Base-by-base conservation (phyloP, 306 rosid species). In the Dryas alaskensis region DNA sequence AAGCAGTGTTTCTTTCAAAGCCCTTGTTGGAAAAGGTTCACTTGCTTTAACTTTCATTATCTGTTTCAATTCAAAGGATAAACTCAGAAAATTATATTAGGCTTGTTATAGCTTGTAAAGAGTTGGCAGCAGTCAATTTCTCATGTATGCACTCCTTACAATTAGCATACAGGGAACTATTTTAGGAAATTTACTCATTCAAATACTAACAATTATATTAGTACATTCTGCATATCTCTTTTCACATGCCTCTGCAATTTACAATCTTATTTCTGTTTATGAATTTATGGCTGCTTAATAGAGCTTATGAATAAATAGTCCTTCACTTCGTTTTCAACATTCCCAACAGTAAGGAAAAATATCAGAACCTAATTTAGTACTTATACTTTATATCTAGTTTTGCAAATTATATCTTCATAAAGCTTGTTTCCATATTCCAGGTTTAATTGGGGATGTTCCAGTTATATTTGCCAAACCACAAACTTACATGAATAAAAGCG, bases 401-500 rank as follows among this genome's bases (percentile, higher is more conserved):
- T 59, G 39, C 17, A 8, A 42, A 40, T 60, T 17, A 3, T 67
- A 25, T 66, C 59, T 3, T 73, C 49, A 55, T 65, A 47, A 61
- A 61, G 49, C 17, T 45, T 46, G 76, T 53, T 45, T n/a, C 9
- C 47, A 6, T 64, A 9, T 81, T 84, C 63, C 89, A 94, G 97
- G 99, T 60, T 78, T 70, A 76, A 74, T 94, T 61, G 96, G 96
- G 44, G 93, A 89, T 64, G 85, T 82, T 66, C 97, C 99, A 0
- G 82, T 94, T 47, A 83, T 94, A 78, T 92, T 94, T 77, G 92
- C 92, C 60, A 92, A 94, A 74, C 99, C 99, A 45, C 97, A 92
- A 78, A 94, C 97, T 73, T 94, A 81, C 82, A 94, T 94, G 99
- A 92, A 94, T 76, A 67, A 60, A 81, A 92, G 99, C 66, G 99